Conservation (phyloP, 2,329 filamentous ascomycete genomes). For the Paecilomyces formosus region DNA sequence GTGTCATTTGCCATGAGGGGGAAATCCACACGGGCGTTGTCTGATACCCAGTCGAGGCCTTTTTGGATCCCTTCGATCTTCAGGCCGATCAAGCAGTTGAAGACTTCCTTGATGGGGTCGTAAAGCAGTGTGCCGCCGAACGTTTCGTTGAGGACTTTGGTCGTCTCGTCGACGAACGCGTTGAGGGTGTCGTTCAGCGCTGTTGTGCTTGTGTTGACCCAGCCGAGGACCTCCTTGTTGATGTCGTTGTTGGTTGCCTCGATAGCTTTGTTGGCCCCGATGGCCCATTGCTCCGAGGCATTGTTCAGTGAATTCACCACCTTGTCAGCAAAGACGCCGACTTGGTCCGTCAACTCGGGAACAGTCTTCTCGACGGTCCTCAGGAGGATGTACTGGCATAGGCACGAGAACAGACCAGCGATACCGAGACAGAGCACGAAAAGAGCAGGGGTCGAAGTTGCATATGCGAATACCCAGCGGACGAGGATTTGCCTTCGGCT, state of each 20-base stretch:
- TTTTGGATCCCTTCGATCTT: constrained; percentile 80
- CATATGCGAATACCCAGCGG: constrained; percentile 80
- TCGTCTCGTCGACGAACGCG: constrained; percentile 70
- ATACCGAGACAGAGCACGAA: constrained; percentile 77
- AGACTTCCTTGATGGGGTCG: constrained; percentile 67
- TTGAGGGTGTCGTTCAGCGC: constrained; percentile 83
- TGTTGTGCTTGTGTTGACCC: constrained; percentile 74
- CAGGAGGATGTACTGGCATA: constrained; percentile 77
- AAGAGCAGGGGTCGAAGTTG: constrained; percentile 76
- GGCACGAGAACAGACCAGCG: constrained; percentile 72
- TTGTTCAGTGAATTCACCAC: constrained; percentile 66
- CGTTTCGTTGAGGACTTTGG: constrained; percentile 62
- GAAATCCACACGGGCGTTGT: constrained; percentile 76
- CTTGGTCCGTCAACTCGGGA: constrained; percentile 64
- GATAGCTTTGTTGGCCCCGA: constrained; percentile 67
- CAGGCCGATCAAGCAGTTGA: constrained; percentile 79
- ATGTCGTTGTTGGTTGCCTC: constrained; percentile 58
- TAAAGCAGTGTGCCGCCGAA: constrained; percentile 79
- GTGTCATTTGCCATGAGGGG: constrained; percentile 71
- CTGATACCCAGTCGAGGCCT: constrained; percentile 86
- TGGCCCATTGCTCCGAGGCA: constrained; percentile 69
- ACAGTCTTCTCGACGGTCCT: constrained; percentile 65
- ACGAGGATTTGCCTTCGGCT: constrained; percentile 61
- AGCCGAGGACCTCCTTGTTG: constrained; percentile 77
- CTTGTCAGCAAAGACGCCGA: constrained; percentile 70